Evolutionary conservation across 1,139 yeast genomes (phyloP), one percentile per base, ranked within the genome.

Genomic region (Suhomyces anneliseae): DNA sequence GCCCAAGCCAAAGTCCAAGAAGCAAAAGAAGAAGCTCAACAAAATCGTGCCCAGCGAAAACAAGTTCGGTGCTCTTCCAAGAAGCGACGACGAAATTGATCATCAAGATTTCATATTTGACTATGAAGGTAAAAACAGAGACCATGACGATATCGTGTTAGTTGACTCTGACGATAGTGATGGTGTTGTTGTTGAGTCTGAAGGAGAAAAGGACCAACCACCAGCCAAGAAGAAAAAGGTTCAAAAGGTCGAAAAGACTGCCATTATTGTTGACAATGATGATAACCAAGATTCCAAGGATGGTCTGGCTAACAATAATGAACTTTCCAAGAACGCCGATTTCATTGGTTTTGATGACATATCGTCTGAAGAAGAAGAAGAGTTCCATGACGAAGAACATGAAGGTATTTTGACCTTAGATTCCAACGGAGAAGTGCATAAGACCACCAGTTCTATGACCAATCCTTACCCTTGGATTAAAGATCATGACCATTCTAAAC

Each of bases 381-480:
- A 62, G 6, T 56, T 56, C 26, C 62, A 50, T 12, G 58, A 58
- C 35, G 64, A 63, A 15, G 61, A 57, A 40, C 64, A 72, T 2
- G 76, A 44, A 19, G 46, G 46, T 6, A 44, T 44, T 8, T 36
- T 44, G 35, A 38, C 27, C 8, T 34, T 44, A 31, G 54, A 67
- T 10, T 78, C 73, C 1, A 54, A 59, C 10, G 50, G 46, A 7
- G 40, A 60, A 53, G 49, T 64, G 15, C 66, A 73, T 43, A 52
- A 56, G 8, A 65, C 77, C 19, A 44, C 46, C 2, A 38, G 40
- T 6, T 53, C 35, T 46, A 53, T 9, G 44, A 42, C 19, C 61
- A 56, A 47, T 0, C 78, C 79, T 40, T 88, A 72, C 56, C 96
- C 97, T 0, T 90, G 97, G 97, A 78, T 90, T 32, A 74, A 83